Conservation (phyloP, 495 filamentous ascomycete genomes). For the Podospora tetraspora region DNA sequence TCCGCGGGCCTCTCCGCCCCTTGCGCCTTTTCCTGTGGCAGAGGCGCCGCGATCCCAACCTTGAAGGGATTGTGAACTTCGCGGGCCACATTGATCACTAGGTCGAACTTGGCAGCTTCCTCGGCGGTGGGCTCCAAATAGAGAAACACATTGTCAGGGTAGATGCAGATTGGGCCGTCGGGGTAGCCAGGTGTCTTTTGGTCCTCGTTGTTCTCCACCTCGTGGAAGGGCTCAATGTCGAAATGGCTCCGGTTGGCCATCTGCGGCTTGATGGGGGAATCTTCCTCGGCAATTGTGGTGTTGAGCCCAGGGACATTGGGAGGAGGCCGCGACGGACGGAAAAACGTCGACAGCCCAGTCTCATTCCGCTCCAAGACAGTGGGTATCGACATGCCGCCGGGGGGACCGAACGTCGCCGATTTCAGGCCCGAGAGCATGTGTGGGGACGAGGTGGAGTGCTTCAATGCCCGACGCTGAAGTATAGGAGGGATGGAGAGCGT, state of each 20-base stretch:
- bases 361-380: constrained; percentile 46
- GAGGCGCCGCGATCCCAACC: constrained; percentile 25
- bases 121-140: constrained; percentile 86
- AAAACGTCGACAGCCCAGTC: constrained; percentile 43
- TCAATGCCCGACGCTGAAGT: constrained; percentile 49
- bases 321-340: constrained; percentile 39
- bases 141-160: constrained; percentile 85
- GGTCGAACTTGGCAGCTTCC: constrained; percentile 81
- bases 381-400: constrained; percentile 50
- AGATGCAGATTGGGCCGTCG: constrained; percentile 85
- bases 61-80: constrained; percentile 89
- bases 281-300: constrained; percentile 65
- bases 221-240: constrained; percentile 47
- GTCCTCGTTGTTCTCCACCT: constrained; percentile 58
- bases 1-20: constrained; percentile 23
- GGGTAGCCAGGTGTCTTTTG: constrained; percentile 88
- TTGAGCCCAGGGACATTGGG: constrained; percentile 22
- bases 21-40: constrained; percentile 8
- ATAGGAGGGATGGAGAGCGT: constrained; percentile 35
- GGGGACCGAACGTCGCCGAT: constrained; percentile 48
- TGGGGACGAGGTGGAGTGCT: constrained; percentile 52
- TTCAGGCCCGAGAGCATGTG: constrained; percentile 50
- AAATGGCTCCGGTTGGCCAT: constrained; percentile 49
- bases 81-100: constrained; percentile 91
- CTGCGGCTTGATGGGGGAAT: constrained; percentile 62